Base-by-base conservation (phyloP, 495 filamentous ascomycete genomes). In the Aspergillus panamensis region DNA sequence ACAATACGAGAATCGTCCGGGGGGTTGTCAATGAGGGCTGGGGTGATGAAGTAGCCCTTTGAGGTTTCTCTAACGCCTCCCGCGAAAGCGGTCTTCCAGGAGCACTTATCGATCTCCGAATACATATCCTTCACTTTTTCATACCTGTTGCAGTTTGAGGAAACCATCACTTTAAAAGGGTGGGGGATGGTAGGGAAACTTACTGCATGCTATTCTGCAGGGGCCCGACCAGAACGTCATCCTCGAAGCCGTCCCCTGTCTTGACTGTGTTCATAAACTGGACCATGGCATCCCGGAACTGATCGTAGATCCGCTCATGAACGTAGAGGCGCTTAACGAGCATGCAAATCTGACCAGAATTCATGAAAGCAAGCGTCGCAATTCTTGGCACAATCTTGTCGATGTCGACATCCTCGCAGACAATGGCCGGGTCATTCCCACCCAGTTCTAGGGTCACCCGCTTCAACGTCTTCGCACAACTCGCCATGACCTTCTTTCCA, bases 341-440 rank as follows among this genome's bases (percentile, higher is more conserved):
- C 53, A 84, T 76, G 67, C 83, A 85, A n/a, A 85, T 70, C 52
- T 75, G 72, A n/a, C 66, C 64, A 39, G 65, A 80, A 67, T 86
- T 83, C 57, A 85, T 80, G 54, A 87, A 84, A 0, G 77, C 77
- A 37, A 81, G 78, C 39, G 72, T 73, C 1, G 57, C 65, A 12
- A 67, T 53, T 47, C 62, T 19, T 10, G 77, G 21, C 32, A 85
- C 81, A 14, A 80, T 74, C 30, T 76, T 76, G 35, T 82, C 77
- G 32, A 90, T 76, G 55, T 89, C 84, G 10, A 85, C 86, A 69
- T 89, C 86, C 0, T 78, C 72, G 60, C 81, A 83, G 17, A 90
- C 75, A 55, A 89, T 83, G 50, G 80, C 79, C 0, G 87, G 80
- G 66, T 90, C 83, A 64, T 90, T 90, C 33, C 87, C 88, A 17